These are phyloP conservation scores for Phycomyces nitens DNA, from an alignment of 192 early-diverging fungal genomes.

Conservation along the genomic window DNA sequence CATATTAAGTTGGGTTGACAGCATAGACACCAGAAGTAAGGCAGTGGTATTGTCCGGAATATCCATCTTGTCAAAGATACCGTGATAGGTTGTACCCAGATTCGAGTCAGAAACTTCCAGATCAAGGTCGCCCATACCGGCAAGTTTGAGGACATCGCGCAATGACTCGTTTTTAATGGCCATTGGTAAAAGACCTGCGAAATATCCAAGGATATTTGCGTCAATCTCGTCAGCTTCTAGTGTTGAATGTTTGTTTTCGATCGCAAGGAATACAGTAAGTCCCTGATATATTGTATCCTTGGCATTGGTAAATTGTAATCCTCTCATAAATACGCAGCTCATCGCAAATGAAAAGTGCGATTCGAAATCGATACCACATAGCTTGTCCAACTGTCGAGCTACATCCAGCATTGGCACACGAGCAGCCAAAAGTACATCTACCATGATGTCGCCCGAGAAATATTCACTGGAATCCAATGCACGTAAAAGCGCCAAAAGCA, in stretches of 20 bases:
- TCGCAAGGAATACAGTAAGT: slow-evolving; percentile 70
- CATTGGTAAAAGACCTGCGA: slow-evolving; percentile 79
- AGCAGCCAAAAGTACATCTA: slow-evolving; percentile 67
- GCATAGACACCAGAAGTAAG: slow-evolving; percentile 58
- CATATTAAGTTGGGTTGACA: slow-evolving; percentile 69
- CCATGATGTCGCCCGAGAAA: slow-evolving; percentile 68
- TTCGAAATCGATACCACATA: slow-evolving; percentile 78
- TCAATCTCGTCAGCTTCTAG: slow-evolving; percentile 36
- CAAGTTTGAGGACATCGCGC: slow-evolving; percentile 48
- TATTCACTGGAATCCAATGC: slow-evolving; percentile 72
- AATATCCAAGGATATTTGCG: slow-evolving; percentile 63
- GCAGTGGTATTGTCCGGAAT: slow-evolving; percentile 64
- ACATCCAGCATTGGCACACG: slow-evolving; percentile 70
- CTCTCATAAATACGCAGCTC: slow-evolving; percentile 76
- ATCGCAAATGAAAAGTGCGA: slow-evolving; percentile 87
- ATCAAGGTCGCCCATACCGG: slow-evolving; percentile 49
- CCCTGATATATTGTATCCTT: slow-evolving; percentile 70
- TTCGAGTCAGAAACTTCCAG: slow-evolving; percentile 33
- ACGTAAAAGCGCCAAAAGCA: slow-evolving; percentile 71
- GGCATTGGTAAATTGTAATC: slow-evolving; percentile 67
- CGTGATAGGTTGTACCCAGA: slow-evolving; percentile 49
- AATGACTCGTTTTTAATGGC: slow-evolving; percentile 71
- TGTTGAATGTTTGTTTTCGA: slow-evolving; percentile 53
- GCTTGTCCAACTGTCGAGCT: slow-evolving; percentile 66
- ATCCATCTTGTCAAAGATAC: slow-evolving; percentile 63